Evolutionary conservation across 1,139 yeast species (phyloP).

Genomic region (Scheffersomyces segobiensis): DNA sequence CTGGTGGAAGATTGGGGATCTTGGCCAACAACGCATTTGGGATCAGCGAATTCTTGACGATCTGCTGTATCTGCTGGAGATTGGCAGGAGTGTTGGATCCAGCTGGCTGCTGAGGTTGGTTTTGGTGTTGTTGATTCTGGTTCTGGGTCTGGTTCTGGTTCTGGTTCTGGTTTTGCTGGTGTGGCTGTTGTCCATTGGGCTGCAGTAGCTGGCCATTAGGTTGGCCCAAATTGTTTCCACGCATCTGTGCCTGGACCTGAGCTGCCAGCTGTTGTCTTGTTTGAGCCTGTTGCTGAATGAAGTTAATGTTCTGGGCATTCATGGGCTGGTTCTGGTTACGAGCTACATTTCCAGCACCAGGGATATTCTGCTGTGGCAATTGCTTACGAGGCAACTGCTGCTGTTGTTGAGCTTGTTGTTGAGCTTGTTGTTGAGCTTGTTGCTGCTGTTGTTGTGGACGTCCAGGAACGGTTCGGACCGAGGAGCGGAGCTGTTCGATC

Average conservation of each 20-base stretch:
- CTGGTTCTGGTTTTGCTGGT: slow-evolving; percentile 4
- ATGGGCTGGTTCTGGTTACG: slow-evolving; percentile 11
- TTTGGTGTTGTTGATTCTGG: slow-evolving; percentile 9
- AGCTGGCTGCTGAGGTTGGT: slow-evolving; percentile 2
- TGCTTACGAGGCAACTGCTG: slow-evolving; percentile 34
- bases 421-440: slow-evolving; percentile 14
- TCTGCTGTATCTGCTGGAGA: slow-evolving; percentile 36
- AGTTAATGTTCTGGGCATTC: slow-evolving; percentile 21
- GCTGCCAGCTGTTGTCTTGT: slow-evolving; percentile 48
- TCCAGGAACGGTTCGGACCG: slow-evolving; percentile 20
- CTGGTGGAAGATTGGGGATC: slow-evolving; percentile 82
- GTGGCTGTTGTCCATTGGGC: background rate
- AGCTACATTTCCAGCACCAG: background rate
- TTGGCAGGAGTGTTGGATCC: slow-evolving; percentile 4
- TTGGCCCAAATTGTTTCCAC: slow-evolving; percentile 8
- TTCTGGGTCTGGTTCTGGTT: slow-evolving; percentile 9
- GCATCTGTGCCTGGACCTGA: slow-evolving; percentile 33
- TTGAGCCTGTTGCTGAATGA: slow-evolving; percentile 53
- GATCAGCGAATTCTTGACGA: slow-evolving; percentile 58
- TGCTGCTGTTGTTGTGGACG: slow-evolving; percentile 3
- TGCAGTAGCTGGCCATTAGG: slow-evolving; percentile 4
- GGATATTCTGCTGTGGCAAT: slow-evolving; percentile 14
- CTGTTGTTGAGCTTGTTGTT: slow-evolving; percentile 13
- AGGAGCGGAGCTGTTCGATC: slow-evolving; percentile 36
- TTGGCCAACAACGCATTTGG: slow-evolving; percentile 71